These are phyloP conservation scores for Canariomyces notabilis DNA, from an alignment of 2,329 filamentous ascomycete species.

Conservation along the genomic window DNA sequence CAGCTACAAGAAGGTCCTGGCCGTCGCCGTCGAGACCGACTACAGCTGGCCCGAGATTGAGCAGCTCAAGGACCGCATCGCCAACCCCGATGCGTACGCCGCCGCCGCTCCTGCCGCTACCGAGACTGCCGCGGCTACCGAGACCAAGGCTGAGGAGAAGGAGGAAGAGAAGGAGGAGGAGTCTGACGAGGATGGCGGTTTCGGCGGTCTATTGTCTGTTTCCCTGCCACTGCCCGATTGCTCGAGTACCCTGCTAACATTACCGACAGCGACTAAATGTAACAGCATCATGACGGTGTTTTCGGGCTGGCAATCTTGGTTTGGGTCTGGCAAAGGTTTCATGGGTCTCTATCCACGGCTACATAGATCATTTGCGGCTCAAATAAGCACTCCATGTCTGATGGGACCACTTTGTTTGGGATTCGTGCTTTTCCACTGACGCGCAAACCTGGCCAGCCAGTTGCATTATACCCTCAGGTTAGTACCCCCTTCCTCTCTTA, in stretches of 20 bases:
- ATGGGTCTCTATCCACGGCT: slow-evolving; percentile 37
- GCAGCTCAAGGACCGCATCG: slow-evolving; percentile 98
- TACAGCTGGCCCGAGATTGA: slow-evolving; percentile 94
- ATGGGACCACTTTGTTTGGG: slow-evolving; percentile 13
- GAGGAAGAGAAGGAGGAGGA: slow-evolving; percentile 61
- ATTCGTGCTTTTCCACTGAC: slow-evolving; percentile 4
- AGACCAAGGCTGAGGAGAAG: slow-evolving; percentile 59
- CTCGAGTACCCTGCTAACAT: slow-evolving; percentile 34
- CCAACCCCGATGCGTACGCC: slow-evolving; percentile 97
- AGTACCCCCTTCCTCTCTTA: slow-evolving; percentile 29
- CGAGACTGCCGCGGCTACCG: slow-evolving; percentile 46
- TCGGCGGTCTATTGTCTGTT: slow-evolving; percentile 73
- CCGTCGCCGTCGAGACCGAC: slow-evolving; percentile 85
- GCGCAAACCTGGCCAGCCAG: slow-evolving; percentile 1
- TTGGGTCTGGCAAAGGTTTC: slow-evolving; percentile 41
- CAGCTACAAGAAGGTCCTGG: slow-evolving; percentile 93
- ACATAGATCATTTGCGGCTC: slow-evolving; percentile 47
- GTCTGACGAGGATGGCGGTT: slow-evolving; percentile 62
- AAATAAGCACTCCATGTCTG: slow-evolving; percentile 34
- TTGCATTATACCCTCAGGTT: slow-evolving; percentile 36
- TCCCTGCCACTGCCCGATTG: background rate
- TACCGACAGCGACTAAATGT: slow-evolving; percentile 47
- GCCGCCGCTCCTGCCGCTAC: slow-evolving; percentile 68
- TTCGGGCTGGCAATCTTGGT: slow-evolving; percentile 37
- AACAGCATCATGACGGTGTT: slow-evolving; percentile 35